Percentiles rank a stretch among this genome's conserved stretches.
These are phyloP conservation scores for Laburnicola sp. DNA, from an alignment of 2,329 filamentous ascomycete genomes.

Conservation along the genomic window DNA sequence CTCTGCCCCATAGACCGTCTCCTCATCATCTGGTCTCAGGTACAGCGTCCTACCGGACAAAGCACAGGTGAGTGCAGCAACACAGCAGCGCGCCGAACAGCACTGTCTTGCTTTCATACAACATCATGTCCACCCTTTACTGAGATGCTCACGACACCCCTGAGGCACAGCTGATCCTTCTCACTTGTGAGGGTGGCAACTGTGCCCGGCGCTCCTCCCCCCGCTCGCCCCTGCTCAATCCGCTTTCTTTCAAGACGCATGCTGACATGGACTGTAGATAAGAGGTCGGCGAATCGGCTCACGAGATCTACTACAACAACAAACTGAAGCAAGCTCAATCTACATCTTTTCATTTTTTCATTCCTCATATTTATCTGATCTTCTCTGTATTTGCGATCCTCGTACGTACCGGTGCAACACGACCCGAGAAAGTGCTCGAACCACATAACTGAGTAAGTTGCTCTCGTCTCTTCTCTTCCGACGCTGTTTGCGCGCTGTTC, in stretches of 20 bases:
- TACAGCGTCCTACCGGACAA: not conserved
- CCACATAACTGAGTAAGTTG: not conserved
- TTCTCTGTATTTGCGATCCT: slow-evolving; percentile 1
- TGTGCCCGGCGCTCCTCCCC: not conserved
- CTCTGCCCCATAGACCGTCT: not conserved
- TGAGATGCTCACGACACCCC: not conserved
- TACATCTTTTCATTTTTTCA: not conserved
- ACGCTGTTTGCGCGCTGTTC: not conserved
- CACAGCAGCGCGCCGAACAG: not conserved
- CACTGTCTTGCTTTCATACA: not conserved
- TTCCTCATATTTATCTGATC: not conserved
- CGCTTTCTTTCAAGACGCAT: not conserved
- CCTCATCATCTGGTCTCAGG: not conserved
- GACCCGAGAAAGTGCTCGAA: not conserved
- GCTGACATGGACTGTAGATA: not conserved
- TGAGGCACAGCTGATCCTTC: not conserved
- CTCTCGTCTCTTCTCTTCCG: not conserved
- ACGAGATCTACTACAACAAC: not conserved
- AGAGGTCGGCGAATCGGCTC: not conserved
- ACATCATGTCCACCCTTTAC: not conserved
- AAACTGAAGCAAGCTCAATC: not conserved
- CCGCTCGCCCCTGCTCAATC: not conserved
- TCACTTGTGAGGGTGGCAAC: not conserved
- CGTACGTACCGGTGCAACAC: not conserved
- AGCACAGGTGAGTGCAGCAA: slow-evolving; percentile 1